A percentile compares a stretch with the other conserved stretches of the same genome.
Conservation (phyloP, 495 filamentous ascomycete species). For the Podospora sp. region DNA sequence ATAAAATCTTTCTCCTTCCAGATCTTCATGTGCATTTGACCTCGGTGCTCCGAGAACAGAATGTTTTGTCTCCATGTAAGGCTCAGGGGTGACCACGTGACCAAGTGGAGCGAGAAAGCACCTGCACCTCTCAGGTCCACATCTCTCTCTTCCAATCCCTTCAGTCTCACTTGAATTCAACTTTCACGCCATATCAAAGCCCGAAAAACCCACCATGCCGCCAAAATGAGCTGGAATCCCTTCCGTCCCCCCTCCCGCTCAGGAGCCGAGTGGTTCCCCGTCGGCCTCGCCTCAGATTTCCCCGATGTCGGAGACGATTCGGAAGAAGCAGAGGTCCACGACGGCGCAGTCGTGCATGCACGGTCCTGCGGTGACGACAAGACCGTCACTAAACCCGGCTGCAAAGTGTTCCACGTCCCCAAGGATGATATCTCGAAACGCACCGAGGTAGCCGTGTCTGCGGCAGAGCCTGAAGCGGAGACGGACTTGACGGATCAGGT, state of each 20-base stretch:
- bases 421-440: constrained; percentile 43
- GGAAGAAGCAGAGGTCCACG: constrained; percentile 12
- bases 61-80: no score
- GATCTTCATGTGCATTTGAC: no score
- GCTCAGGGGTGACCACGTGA: no score
- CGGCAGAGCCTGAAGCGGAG: background rate
- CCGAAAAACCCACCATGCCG: background rate
- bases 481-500: constrained; percentile 57
- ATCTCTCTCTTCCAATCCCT: no score
- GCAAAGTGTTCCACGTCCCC: constrained; percentile 60
- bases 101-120: no score
- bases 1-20: no score
- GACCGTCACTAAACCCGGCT: constrained; percentile 41
- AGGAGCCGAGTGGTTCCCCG: constrained; percentile 46
- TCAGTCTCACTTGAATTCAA: no score
- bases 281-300: constrained; percentile 54
- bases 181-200: background rate
- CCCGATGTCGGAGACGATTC: constrained; percentile 44
- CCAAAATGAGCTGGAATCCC: constrained; percentile 20
- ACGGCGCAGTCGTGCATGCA: constrained; percentile 39
- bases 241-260: constrained; percentile 36
- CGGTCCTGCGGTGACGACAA: constrained; percentile 28
- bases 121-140: no score
- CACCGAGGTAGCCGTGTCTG: constrained; percentile 40
- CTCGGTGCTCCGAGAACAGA: no score